phyloP scores from a whole-genome alignment of 352 stramenopile genomes.

The Phytophthora sp. region DNA sequence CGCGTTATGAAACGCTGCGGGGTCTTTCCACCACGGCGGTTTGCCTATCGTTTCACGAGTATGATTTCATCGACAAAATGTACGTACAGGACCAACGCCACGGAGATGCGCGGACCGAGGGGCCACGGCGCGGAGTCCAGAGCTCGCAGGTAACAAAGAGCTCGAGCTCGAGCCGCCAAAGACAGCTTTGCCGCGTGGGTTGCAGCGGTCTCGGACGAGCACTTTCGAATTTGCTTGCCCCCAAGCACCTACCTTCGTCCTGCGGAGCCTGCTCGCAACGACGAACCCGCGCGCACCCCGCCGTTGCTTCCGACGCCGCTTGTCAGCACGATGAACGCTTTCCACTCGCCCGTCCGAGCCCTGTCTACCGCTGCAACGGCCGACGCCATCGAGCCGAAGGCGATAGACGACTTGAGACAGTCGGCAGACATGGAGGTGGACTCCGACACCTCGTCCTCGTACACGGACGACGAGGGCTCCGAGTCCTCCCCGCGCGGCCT shows the following conservation, averaged over 20 bases:
- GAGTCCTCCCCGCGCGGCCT: slow-evolving; percentile 18
- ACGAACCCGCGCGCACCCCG: background rate
- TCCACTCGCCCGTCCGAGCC: slow-evolving; percentile 13
- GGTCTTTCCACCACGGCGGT: background rate
- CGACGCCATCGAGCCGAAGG: background rate
- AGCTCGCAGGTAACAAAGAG: too few species aligned
- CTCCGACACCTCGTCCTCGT: slow-evolving; percentile 23
- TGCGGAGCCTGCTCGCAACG: background rate
- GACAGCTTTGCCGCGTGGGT: background rate
- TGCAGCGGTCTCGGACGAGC: background rate
- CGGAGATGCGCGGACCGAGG: slow-evolving; percentile 27
- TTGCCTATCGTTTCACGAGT: background rate
- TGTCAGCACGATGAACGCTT: slow-evolving; percentile 18
- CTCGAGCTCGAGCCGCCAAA: background rate
- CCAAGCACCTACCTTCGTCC: slow-evolving; percentile 8
- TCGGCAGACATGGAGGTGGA: slow-evolving; percentile 12
- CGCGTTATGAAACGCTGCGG: slow-evolving; percentile 25
- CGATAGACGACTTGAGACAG: slow-evolving; percentile 12
- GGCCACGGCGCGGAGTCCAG: too few species aligned
- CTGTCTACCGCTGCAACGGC: slow-evolving; percentile 4
- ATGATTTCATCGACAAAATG: slow-evolving; percentile 29
- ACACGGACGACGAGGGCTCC: slow-evolving; percentile 28
- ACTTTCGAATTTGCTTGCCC: slow-evolving; percentile 32
- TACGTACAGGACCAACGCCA: slow-evolving; percentile 18
- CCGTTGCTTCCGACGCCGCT: background rate